These are phyloP conservation scores for Rhizophora apiculata DNA, from an alignment of 345 rosid genomes.

Conservation along the genomic window DNA sequence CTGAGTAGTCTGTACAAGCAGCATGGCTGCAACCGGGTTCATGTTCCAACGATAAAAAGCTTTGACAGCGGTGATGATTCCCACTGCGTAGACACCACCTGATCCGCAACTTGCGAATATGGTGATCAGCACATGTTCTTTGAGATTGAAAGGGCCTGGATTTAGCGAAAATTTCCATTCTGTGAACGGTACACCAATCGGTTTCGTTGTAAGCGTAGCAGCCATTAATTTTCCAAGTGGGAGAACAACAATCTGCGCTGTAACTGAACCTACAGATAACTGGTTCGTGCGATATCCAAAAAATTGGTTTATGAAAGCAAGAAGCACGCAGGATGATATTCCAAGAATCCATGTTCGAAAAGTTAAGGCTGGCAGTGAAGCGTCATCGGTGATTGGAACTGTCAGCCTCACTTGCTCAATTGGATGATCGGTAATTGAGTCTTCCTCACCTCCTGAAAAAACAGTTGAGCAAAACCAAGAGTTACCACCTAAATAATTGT, in stretches of 20 bases:
- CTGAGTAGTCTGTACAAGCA: slow-evolving; percentile 72
- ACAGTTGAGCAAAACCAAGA: too few species aligned
- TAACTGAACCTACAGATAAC: slow-evolving; percentile 21
- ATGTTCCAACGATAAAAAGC: slow-evolving; percentile 34
- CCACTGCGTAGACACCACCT: slow-evolving; percentile 20
- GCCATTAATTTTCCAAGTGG: slow-evolving; percentile 48
- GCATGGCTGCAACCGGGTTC: slow-evolving; percentile 32
- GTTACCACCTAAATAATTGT: too few species aligned
- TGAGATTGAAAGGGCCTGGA: slow-evolving; percentile 51
- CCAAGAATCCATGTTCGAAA: slow-evolving; percentile 51
- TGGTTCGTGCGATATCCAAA: slow-evolving; percentile 34
- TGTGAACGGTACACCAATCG: slow-evolving; percentile 26
- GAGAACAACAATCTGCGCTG: slow-evolving; percentile 41
- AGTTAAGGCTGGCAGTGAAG: slow-evolving; percentile 32
- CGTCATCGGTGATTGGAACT: slow-evolving; percentile 40
- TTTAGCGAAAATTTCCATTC: slow-evolving; percentile 48
- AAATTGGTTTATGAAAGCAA: slow-evolving; percentile 38
- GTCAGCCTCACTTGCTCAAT: slow-evolving; percentile 38
- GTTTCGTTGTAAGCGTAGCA: slow-evolving; percentile 24
- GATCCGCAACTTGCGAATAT: slow-evolving; percentile 41
- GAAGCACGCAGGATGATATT: slow-evolving; percentile 22
- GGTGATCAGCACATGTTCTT: slow-evolving; percentile 49
- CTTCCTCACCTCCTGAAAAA: slow-evolving; percentile 15
- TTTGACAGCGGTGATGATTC: slow-evolving; percentile 32
- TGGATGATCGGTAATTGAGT: slow-evolving; percentile 27